Base-by-base conservation (phyloP, 176 grass and related monocot species). In the Eragrostis curvula region DNA sequence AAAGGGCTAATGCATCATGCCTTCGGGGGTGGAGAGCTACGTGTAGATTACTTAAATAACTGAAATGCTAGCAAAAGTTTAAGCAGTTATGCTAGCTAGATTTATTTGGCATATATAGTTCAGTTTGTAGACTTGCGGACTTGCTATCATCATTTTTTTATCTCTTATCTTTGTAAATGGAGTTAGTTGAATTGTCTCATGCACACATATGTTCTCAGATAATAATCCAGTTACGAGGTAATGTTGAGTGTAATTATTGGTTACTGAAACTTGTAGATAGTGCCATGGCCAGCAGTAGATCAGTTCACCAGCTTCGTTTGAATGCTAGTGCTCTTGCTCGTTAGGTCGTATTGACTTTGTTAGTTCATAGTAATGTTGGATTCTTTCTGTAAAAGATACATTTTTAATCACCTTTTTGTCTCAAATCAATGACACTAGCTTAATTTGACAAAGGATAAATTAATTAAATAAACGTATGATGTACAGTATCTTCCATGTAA, bases 381-480 rank as follows among this genome's bases (percentile, higher is more conserved):
- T 87, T 70, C 51, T 21, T 87, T 77, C 53, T 21, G 23, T 64
- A 30, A 29, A 77, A 68, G 24, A 48, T 28, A 61, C 68, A 18
- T 23, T 47, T 80, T 44, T 51, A 47, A 7, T 9, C 36, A 17
- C 3, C 3, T 43, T 29, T 74, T 62, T 46, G 47, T 20, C 11
- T 56, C 13, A 46, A 60, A 28, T 60, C 21, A 25, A 21, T 77
- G 59, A 56, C 9, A 29, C 14, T 56, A 41, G 7, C 40, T 78
- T 29, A 17, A 27, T 30, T 36, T 21, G 47, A 42, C 1, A 6
- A 58, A 50, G 6, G 53, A 56, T 3, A 65, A 66, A 17, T 72
- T 57, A 58, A 44, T 71, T 74, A 17, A 42, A 44, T 53, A 30
- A 36, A 45, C 3, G 75, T 56, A 56, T 60, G 21, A 43, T 36